Percentiles rank a stretch among this genome's conserved stretches.
These are phyloP conservation scores for Globisporangium cederbergense DNA, from an alignment of 352 stramenopile genomes.

Conservation along the genomic window DNA sequence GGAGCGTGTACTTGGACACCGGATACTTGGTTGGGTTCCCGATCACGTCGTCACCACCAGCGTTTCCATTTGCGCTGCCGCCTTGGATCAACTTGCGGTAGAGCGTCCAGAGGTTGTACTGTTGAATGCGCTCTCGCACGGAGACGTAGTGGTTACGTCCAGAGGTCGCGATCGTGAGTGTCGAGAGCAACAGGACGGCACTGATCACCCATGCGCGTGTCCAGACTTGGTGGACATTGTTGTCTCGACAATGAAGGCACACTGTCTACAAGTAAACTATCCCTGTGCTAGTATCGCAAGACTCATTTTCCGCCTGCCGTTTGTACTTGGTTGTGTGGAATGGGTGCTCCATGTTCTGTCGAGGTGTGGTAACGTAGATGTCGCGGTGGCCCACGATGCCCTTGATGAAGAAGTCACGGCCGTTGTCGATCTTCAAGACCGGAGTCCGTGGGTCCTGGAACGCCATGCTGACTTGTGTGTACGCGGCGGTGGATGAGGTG, in stretches of 20 bases:
- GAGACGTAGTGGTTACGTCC: constrained; percentile 3
- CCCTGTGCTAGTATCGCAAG: too few relatives aligned
- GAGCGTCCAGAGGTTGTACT: constrained; percentile 26
- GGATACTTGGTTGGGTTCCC: constrained; percentile 61
- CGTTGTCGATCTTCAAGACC: constrained; percentile 10
- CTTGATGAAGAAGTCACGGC: constrained; percentile 13
- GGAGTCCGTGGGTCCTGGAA: not conserved
- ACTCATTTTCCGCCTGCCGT: constrained; percentile 9
- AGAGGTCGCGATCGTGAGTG: constrained; percentile 1
- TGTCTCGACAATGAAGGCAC: not conserved
- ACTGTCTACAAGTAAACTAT: not conserved
- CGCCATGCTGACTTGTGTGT: not conserved
- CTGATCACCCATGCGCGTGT: not conserved
- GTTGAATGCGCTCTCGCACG: constrained; percentile 11
- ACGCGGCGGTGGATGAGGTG: not conserved
- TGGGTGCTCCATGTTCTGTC: not conserved
- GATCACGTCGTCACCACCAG: constrained; percentile 38
- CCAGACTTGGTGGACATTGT: constrained; percentile 2
- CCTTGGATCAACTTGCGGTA: constrained; percentile 38
- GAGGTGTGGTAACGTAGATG: not conserved
- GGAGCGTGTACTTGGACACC: constrained; percentile 45
- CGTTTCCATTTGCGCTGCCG: constrained; percentile 24
- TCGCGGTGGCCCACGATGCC: constrained; percentile 12
- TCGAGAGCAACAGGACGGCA: not conserved
- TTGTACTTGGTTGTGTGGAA: constrained; percentile 4